Percentiles rank a stretch among this genome's conserved stretches.
Conservation (phyloP, 2,329 filamentous ascomycete species). For the Botrytis squamosa region DNA sequence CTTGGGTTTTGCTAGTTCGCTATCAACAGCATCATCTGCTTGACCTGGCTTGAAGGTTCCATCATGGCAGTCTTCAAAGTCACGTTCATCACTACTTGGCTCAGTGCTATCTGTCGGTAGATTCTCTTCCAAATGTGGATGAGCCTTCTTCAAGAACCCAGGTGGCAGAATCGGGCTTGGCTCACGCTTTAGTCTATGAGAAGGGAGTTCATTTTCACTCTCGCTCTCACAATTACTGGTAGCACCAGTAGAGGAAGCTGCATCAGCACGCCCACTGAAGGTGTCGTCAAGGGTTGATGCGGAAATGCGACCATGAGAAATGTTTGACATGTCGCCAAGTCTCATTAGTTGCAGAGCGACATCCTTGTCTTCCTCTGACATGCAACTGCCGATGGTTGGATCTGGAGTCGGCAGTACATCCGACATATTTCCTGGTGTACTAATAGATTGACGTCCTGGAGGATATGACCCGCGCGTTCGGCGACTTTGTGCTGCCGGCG, state of each 20-base stretch:
- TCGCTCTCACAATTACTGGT: conserved; percentile 76
- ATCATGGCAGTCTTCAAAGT: conserved; percentile 48
- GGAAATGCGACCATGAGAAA: conserved; percentile 88
- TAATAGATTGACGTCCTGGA: conserved; percentile 42
- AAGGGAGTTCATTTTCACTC: conserved; percentile 60
- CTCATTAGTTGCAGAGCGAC: conserved; percentile 97
- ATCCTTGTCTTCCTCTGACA: conserved; percentile 91
- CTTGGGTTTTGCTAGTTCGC: conserved; percentile 36
- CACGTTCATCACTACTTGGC: conserved; percentile 61
- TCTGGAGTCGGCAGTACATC: conserved; percentile 88
- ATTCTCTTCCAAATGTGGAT: conserved; percentile 51
- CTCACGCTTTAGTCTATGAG: conserved; percentile 59
- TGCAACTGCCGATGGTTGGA: conserved; percentile 93
- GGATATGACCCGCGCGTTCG: conserved; percentile 63
- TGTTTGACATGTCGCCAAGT: conserved; percentile 88
- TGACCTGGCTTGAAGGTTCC: conserved; percentile 38
- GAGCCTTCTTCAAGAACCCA: conserved; percentile 45
- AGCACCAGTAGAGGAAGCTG: conserved; percentile 78
- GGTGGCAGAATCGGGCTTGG: conserved; percentile 51
- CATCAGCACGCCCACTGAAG: conserved; percentile 85
- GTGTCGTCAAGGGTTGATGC: conserved; percentile 92
- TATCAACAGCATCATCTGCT: conserved; percentile 32
- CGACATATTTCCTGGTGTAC: conserved; percentile 46
- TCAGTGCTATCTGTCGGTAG: conserved; percentile 57
- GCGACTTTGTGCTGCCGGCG: conserved; percentile 62